These are phyloP conservation scores for Irpex sp. DNA, from an alignment of 1,284 basidiomycete genomes.

Conservation along the genomic window DNA sequence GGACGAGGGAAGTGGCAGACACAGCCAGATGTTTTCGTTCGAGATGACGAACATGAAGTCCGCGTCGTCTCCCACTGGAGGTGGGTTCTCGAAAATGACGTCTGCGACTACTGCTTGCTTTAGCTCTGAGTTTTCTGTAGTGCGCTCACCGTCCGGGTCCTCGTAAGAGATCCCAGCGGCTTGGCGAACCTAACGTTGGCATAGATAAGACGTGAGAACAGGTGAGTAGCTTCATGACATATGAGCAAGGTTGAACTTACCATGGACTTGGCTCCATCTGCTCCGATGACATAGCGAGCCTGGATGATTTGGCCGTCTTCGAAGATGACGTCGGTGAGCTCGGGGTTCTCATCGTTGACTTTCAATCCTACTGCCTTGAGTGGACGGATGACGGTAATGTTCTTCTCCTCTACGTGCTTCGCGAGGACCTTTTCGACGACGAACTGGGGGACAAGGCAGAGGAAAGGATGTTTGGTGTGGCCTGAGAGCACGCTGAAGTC, in stretches of 20 bases:
- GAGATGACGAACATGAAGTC: slow-evolving; percentile 18
- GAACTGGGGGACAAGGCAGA: slow-evolving; percentile 43
- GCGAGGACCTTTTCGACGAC: slow-evolving; percentile 42
- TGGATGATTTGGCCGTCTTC: slow-evolving; percentile 44
- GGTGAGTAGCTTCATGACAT: neutral
- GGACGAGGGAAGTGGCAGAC: slow-evolving; percentile 23
- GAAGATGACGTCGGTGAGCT: slow-evolving; percentile 40
- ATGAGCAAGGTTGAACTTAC: slow-evolving; percentile 29
- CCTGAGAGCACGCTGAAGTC: slow-evolving; percentile 29
- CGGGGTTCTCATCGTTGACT: slow-evolving; percentile 10
- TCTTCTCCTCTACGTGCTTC: slow-evolving; percentile 30
- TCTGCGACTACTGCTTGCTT: slow-evolving; percentile 31
- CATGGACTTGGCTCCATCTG: slow-evolving; percentile 52
- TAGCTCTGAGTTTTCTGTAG: slow-evolving; percentile 6
- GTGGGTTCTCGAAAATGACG: slow-evolving; percentile 21
- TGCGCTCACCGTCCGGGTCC: slow-evolving; percentile 23
- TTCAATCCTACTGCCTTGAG: slow-evolving; percentile 30
- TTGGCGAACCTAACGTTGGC: slow-evolving; percentile 20
- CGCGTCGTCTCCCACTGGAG: slow-evolving; percentile 9
- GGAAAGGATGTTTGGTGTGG: slow-evolving; percentile 45
- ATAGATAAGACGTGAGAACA: neutral
- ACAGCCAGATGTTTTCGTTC: slow-evolving; percentile 27
- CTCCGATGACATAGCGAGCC: slow-evolving; percentile 49
- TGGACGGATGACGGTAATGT: slow-evolving; percentile 33
- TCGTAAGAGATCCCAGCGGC: slow-evolving; percentile 23